Base-by-base conservation (phyloP, 352 stramenopile genomes). In the Globisporangium barbulae region DNA sequence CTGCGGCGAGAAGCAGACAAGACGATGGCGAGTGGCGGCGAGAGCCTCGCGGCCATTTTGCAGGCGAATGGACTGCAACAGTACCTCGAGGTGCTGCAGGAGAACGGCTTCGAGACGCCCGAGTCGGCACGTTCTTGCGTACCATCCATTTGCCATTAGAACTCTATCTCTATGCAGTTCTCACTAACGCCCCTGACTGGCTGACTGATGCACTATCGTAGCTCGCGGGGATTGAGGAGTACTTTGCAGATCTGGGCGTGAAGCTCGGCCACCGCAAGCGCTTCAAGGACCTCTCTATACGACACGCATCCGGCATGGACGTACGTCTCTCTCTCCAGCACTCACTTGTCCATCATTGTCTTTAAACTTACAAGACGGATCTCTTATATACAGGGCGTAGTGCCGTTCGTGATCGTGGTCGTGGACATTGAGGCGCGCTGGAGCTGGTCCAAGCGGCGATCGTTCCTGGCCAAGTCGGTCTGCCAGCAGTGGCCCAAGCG, bases 231-330 rank as follows among this genome's bases (percentile, higher is more conserved):
- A 59, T 65, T 21, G 49, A 59, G 1, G 60, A 65, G 28, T 65
- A 65, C 30, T 65, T 65, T 42, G 53, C 13, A 0, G 49, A 59
- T 19, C 52, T 65, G 8, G 39, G 49, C n/a, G 49, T 65, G 33
- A 65, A 65, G 60, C 31, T 65, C 4, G 60, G 60, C 0, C 60
- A 65, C 39, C 60, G 60, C 39, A 65, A 65, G 60, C 60, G 39
- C 42, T 65, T 65, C 50, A 59, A 65, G 52, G 49, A 65, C 37
- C 28, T 65, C 30, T 59, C 60, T 7, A 53, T 49, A 25, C 52
- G 53, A n/a, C 41, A 66, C 28, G 28, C 52, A 3, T 52, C 61
- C 5, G 61, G 61, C 50, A 66, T 66, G 61, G 44, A 53, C 12
- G 61, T 66, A 55, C 41, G 50, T 48, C 12, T 42, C 22, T 44